phyloP scores from a whole-genome alignment of 1,284 basidiomycete genomes.

The Cutaneotrichosporon mucoides region DNA sequence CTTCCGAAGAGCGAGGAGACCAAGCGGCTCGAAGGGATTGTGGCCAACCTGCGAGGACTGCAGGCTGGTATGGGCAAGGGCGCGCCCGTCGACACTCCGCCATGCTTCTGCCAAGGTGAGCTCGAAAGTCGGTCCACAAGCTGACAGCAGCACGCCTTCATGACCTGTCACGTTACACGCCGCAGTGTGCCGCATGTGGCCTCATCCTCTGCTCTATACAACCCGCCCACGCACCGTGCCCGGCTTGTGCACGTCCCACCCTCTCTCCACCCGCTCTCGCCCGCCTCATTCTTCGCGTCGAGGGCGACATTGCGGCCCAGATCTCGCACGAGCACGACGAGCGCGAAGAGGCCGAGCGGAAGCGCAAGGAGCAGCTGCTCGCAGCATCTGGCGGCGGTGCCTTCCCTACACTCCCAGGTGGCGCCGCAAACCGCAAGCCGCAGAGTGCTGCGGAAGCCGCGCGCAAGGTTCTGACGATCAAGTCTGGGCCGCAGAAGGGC shows the following conservation, averaged over 20 bases:
- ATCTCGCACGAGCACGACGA: conserved; percentile 33
- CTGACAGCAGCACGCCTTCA: conserved; percentile 44
- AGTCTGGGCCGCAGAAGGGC: conserved; percentile 6
- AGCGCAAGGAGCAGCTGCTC: conserved; percentile 26
- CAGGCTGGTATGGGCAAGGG: conserved; percentile 33
- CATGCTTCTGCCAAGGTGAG: conserved; percentile 52
- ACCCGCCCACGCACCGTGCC: conserved; percentile 45
- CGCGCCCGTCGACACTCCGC: conserved; percentile 12
- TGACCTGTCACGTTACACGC: conserved; percentile 44
- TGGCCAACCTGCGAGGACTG: conserved; percentile 27
- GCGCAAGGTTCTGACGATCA: conserved; percentile 22
- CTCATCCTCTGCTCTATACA: conserved; percentile 47
- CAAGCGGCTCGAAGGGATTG: conserved; percentile 38
- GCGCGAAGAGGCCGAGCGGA: conserved; percentile 31
- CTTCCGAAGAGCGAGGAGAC: conserved; percentile 37
- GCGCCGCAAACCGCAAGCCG: not conserved
- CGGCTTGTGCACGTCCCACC: conserved; percentile 39
- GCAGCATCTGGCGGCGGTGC: conserved; percentile 43
- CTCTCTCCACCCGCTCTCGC: conserved; percentile 37
- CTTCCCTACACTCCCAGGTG: conserved; percentile 39
- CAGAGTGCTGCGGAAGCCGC: conserved; percentile 6
- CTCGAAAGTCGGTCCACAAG: not conserved
- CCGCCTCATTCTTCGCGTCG: conserved; percentile 36
- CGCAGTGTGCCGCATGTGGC: conserved; percentile 47
- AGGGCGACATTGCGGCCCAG: conserved; percentile 38